A percentile compares a stretch with the other conserved stretches of the same genome.
Conservation (phyloP, 2,329 filamentous ascomycete genomes). For the Chaetomium olivaceum region DNA sequence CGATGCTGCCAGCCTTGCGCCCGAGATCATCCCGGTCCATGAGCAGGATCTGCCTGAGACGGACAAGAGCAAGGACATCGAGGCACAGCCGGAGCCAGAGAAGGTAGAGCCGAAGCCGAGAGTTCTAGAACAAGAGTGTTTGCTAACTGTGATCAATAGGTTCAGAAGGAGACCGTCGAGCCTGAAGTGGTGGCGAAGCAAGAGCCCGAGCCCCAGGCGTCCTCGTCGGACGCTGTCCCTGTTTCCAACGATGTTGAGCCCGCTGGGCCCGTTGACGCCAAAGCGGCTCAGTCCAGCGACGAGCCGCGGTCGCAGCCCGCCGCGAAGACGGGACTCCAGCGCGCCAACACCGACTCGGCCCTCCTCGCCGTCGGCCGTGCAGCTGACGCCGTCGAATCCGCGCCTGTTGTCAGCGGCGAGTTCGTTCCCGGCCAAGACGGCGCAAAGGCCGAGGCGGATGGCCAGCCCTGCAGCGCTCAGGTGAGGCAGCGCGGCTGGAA, state of each 20-base stretch:
- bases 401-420: slow-evolving; percentile 20
- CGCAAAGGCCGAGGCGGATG: slow-evolving; percentile 13
- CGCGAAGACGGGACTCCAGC: slow-evolving; percentile 26
- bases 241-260: slow-evolving; percentile 30
- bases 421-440: slow-evolving; percentile 22
- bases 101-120: slow-evolving; percentile 29
- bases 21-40: slow-evolving; percentile 8
- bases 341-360: slow-evolving; percentile 19
- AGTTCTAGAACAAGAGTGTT: slow-evolving; percentile 23
- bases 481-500: slow-evolving; percentile 29
- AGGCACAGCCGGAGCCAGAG: slow-evolving; percentile 26
- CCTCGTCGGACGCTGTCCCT: slow-evolving; percentile 13
- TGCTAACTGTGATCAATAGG: slow-evolving; percentile 27
- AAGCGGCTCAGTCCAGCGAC: slow-evolving; percentile 26
- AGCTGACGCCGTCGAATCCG: slow-evolving; percentile 5
- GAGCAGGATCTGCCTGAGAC: neutral
- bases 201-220: slow-evolving; percentile 25
- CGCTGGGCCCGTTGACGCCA: slow-evolving; percentile 30
- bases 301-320: slow-evolving; percentile 27
- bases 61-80: slow-evolving; percentile 17
- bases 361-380: slow-evolving; percentile 13
- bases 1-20: slow-evolving; percentile 6
- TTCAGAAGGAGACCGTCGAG: slow-evolving; percentile 18
- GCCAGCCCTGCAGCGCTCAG: slow-evolving; percentile 23
- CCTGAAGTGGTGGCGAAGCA: slow-evolving; percentile 21